Evolutionary conservation across 768 basidiomycete species (phyloP), one percentile per base, ranked within the genome.

Genomic region (Coprinopsis sp.): DNA sequence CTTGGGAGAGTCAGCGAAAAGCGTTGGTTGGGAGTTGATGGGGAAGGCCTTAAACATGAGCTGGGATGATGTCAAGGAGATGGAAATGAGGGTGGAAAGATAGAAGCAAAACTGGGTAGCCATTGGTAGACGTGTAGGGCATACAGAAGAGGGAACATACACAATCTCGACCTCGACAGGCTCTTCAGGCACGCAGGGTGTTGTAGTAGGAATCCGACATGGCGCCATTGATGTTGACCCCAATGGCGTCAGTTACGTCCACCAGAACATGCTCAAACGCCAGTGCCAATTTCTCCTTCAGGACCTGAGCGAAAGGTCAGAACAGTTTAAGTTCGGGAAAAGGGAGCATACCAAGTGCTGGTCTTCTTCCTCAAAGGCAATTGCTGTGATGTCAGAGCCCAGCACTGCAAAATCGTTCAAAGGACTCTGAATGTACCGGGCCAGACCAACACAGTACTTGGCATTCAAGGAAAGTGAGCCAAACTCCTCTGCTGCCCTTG

Each of bases 171-270:
- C n/a, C n/a, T n/a, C n/a, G n/a, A n/a, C n/a, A n/a, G n/a, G n/a
- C n/a, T n/a, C n/a, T n/a, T n/a, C n/a, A 95, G 2, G 87, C 92
- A 8, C 98, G 73, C 27, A 97, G 75, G 42, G 84, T 76, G 54
- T 89, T 85, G 59, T 96, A 92, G 64, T 98, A 96, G 3, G 82
- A 56, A 63, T 97, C 91, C 2, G 82, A 81, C 14, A 92, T 84
- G 27, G 91, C 90, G 24, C 87, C 84, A 62, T 99, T 98, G 70
- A 99, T 87, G 62, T 98, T 94, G 36, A 98, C 93, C 24, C 96
- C 96, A 51, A 94, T 84, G 58, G 82, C 82, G 66, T 94, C 97
- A 47, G 89, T 86, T 22, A 90, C 73, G 62, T 97, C 94, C 47
- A 96, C 90, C 29, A 99, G 69, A 23, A 80, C 84, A 31, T 90